These are phyloP conservation scores for Trichoderma erinaceum DNA, from an alignment of 495 filamentous ascomycete species.

Conservation along the genomic window DNA sequence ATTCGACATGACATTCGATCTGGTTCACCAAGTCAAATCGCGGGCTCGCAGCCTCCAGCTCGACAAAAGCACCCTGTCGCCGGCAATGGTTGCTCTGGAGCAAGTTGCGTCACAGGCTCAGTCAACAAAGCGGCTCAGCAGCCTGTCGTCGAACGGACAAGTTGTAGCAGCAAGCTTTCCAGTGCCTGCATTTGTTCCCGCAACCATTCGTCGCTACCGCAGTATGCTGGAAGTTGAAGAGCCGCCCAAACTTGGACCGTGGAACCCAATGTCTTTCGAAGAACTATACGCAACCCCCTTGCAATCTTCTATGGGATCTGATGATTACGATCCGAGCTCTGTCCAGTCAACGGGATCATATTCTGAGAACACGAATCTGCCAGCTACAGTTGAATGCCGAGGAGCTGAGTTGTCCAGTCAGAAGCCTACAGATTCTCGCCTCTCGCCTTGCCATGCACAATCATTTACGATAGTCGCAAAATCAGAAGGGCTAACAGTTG, in stretches of 20 bases:
- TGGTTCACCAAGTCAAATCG: slow-evolving; percentile 36
- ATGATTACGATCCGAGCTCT: slow-evolving; percentile 22
- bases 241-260: slow-evolving; percentile 38
- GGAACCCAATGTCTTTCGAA: slow-evolving; percentile 40
- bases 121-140: slow-evolving; percentile 31
- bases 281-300: slow-evolving; percentile 34
- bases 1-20: slow-evolving; percentile 34
- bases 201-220: slow-evolving; percentile 34
- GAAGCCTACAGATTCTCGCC: not conserved
- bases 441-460: not conserved
- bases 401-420: slow-evolving; percentile 3
- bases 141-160: slow-evolving; percentile 29
- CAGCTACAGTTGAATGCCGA: not conserved
- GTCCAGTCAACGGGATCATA: slow-evolving; percentile 28
- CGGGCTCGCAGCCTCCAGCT: slow-evolving; percentile 44
- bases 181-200: slow-evolving; percentile 12
- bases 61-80: slow-evolving; percentile 29
- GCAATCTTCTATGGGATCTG: not conserved
- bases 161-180: not conserved
- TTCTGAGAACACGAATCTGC: slow-evolving; percentile 33
- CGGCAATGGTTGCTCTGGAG: slow-evolving; percentile 10
- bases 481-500: not conserved
- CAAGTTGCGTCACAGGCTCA: slow-evolving; percentile 12
- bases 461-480: not conserved
- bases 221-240: slow-evolving; percentile 47